These are phyloP conservation scores for Glaciozyma martinii DNA, from an alignment of 768 basidiomycete genomes.

Conservation along the genomic window DNA sequence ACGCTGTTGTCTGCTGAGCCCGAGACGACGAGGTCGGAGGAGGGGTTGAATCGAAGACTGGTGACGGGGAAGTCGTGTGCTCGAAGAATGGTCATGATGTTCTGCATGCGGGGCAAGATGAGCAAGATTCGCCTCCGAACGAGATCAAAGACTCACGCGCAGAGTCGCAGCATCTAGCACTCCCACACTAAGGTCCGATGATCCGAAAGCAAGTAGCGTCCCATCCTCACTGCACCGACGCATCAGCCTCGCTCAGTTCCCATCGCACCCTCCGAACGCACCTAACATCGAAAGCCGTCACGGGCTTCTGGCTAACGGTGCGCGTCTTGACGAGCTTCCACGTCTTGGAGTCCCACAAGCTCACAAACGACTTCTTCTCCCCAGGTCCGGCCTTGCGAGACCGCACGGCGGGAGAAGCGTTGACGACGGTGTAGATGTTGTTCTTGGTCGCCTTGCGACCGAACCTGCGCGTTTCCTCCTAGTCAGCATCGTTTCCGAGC, in stretches of 20 bases:
- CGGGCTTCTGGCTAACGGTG: conserved; percentile 65
- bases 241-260: background rate
- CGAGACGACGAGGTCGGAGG: conserved; percentile 68
- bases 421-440: conserved; percentile 61
- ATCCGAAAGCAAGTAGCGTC: conserved; percentile 70
- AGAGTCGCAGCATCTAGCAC: conserved; percentile 71
- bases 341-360: conserved; percentile 55
- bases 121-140: background rate
- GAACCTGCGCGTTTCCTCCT: conserved; percentile 24
- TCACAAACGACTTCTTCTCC: conserved; percentile 40
- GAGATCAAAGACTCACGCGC: conserved; percentile 49
- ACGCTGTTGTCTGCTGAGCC: conserved; percentile 86
- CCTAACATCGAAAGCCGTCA: conserved; percentile 68
- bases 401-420: conserved; percentile 48
- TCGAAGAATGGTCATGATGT: conserved; percentile 73
- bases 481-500: no score
- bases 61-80: conserved; percentile 94
- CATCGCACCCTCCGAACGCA: background rate
- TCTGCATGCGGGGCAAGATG: conserved; percentile 47
- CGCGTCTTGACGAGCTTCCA: conserved; percentile 61
- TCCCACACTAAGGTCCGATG: conserved; percentile 75
- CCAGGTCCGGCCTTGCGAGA: conserved; percentile 46
- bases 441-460: conserved; percentile 54
- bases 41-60: conserved; percentile 75
- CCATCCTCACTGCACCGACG: conserved; percentile 59